Base-by-base conservation (phyloP, 257 asterid species). In the Nicotiana benthamiana region DNA sequence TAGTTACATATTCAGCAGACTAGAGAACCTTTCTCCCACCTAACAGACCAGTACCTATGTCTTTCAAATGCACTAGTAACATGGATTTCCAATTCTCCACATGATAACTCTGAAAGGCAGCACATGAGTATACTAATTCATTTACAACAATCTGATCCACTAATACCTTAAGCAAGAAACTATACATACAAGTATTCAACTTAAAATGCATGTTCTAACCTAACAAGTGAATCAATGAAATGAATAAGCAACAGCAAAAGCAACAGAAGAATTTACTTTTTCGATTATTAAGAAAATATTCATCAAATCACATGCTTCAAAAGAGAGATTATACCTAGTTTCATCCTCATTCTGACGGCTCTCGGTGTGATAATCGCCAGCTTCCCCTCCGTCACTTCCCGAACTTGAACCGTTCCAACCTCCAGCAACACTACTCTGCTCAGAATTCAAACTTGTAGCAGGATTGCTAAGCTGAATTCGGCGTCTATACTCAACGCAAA, bases 371-470 rank as follows among this genome's bases (percentile, higher is more conserved):
- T 88, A 86, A 84, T 84, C 91, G 24, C 81, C 90, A 53, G 92
- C 93, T 9, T 82, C 97, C 70, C 89, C 97, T 64, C 97, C 90
- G 40, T 89, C 96, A n/a, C 93, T 89, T 86, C 98, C 91, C n/a
- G 92, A 87, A 84, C 84, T 87, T 20, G 89, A 88, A 86, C 84
- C 54, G 83, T 84, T 84, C 83, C 87, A 85, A 77, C 67, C 77
- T 67, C 85, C 77, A 30, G 89, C 81, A 56, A 81, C 83, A 13
- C 48, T 67, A 27, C 82, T 83, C 86, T 83, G 75, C 51, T 80
- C 72, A 9, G 70, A 63, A 34, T 87, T 79, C 75, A 79, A 89
- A 64, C 83, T 85, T 56, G 82, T 91, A 46, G 81, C 84, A 4
- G 77, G 54, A 80, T 80, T 82, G 75, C 87, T 82, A 81, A 52